Evolutionary conservation across 2,329 filamentous ascomycete genomes (phyloP), one percentile per base, ranked within the genome.

Genomic region (Apiospora marii): DNA sequence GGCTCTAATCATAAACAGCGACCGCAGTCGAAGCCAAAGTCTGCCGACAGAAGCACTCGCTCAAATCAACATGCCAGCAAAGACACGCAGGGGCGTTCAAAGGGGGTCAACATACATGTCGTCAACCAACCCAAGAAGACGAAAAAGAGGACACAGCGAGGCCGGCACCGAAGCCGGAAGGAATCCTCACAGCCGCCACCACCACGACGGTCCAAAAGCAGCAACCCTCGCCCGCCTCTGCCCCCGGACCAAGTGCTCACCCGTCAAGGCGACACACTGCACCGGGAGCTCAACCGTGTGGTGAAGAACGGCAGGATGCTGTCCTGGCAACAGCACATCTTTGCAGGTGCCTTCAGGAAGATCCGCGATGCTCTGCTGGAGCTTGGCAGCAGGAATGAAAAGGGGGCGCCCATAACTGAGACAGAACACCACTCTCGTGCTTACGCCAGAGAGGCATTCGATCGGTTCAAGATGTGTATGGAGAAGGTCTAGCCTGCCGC

Each of bases 391-490:
- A 41, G 22, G 34, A 27, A 27, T 0, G 22, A 41, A 22, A 68
- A 41, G 43, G 58, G 30, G 37, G 13, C 3, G 10, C 24, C 41
- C 27, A n/a, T 46, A n/a, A 48, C 67, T 14, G 67, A 46, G 14
- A 13, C 7, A 46, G 67, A 68, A 12, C 12, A 44, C n/a, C 67
- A 41, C 19, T 41, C 67, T 44, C 67, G 67, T 6, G 48, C 34
- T 10, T 14, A 51, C 19, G 68, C 68, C 16, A 43, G 48, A 41
- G 37, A 34, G 16, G 68, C 68, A 16, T 53, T 70, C 37, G 68
- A 70, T 44, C 68, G 68, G 7, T 53, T 53, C 48, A 70, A 53
- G 37, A 24, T 37, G 34, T 51, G 30, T 22, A 68, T 68, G 67
- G 43, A 68, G 67, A 68, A 68, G 34, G 67, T 30, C 30, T 68